Conservation (phyloP, 2,329 filamentous ascomycete species). For the Ascochyta koolunga region DNA sequence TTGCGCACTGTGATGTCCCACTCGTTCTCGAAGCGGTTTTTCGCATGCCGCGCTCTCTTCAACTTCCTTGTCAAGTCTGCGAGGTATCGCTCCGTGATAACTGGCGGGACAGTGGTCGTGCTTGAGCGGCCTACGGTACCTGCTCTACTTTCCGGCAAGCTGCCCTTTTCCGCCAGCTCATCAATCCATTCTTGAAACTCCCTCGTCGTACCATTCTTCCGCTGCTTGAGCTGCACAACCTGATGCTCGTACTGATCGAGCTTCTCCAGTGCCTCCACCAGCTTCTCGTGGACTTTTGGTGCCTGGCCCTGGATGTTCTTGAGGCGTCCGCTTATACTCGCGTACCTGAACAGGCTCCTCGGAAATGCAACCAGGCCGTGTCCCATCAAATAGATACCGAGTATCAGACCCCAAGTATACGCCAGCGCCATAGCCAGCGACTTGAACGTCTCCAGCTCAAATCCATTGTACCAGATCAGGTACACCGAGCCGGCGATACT, state of each 20-base stretch:
- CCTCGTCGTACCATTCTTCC: constrained; percentile 77
- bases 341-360: constrained; percentile 77
- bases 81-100: constrained; percentile 92
- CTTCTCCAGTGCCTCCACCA: constrained; percentile 81
- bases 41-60: constrained; percentile 80
- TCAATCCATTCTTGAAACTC: constrained; percentile 95
- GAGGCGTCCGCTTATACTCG: constrained; percentile 75
- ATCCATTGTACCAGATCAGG: constrained; percentile 78
- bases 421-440: constrained; percentile 88
- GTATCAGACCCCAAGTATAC: constrained; percentile 88
- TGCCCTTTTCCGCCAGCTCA: constrained; percentile 80
- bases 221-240: constrained; percentile 76
- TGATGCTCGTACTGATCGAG: constrained; percentile 83
- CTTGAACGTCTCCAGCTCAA: constrained; percentile 76
- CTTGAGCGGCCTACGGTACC: constrained; percentile 30
- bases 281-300: constrained; percentile 81
- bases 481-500: constrained; percentile 78
- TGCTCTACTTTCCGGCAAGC: constrained; percentile 65
- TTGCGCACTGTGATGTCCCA: constrained; percentile 81
- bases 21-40: constrained; percentile 80
- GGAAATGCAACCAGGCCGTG: constrained; percentile 94
- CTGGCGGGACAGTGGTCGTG: constrained; percentile 67
- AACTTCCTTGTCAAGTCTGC: constrained; percentile 86
- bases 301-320: constrained; percentile 78
- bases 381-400: constrained; percentile 97